Evolutionary conservation across 257 asterid species (phyloP).

Genomic region (Ocimum tenuiflorum): DNA sequence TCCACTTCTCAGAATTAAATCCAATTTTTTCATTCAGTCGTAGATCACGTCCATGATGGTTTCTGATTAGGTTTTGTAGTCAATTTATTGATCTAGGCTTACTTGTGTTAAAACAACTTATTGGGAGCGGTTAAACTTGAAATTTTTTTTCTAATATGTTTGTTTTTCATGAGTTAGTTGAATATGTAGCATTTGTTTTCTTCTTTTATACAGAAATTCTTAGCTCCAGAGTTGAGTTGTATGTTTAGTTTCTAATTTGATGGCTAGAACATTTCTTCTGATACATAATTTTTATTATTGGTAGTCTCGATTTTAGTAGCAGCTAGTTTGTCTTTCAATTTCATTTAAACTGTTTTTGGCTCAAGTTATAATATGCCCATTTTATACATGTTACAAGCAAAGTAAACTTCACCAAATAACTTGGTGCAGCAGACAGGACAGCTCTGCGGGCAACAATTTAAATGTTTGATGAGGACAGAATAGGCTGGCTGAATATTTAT

Average conservation of each 20-base stretch:
- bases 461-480: neutral
- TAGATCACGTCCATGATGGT: conserved; percentile 12
- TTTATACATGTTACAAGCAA: neutral
- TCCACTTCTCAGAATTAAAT: neutral
- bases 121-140: neutral
- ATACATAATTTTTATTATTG: neutral
- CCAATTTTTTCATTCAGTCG: neutral
- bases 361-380: neutral
- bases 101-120: neutral
- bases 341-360: neutral
- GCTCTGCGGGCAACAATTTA: neutral
- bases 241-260: neutral
- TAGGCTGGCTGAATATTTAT: neutral
- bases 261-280: neutral
- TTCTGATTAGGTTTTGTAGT: neutral
- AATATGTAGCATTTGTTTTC: neutral
- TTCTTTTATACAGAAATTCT: neutral
- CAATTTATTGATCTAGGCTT: neutral
- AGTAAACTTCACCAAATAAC: neutral
- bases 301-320: neutral
- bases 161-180: too few relatives aligned
- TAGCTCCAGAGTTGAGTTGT: neutral
- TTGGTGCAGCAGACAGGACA: neutral
- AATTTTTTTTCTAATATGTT: neutral
- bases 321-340: neutral